A percentile compares a stretch with the other conserved stretches of the same genome.
Evolutionary conservation across 1,284 basidiomycete species (phyloP).

Genomic region (Ustilago nuda): DNA sequence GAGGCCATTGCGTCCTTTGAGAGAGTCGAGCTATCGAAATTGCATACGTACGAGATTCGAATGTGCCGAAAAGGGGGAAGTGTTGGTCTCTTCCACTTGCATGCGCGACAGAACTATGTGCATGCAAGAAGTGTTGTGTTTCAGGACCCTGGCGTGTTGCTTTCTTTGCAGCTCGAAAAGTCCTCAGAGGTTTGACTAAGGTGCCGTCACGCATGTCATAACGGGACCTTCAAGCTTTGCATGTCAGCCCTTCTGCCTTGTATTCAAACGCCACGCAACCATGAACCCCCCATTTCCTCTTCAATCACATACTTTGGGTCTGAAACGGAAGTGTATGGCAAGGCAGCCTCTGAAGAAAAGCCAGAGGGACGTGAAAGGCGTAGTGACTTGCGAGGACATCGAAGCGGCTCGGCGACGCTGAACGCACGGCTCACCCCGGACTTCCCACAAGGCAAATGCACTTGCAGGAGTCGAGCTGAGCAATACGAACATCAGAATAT

Average conservation of each 20-base stretch:
- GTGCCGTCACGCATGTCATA: conserved; percentile 6
- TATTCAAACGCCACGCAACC: neutral
- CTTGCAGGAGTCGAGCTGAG: conserved; percentile 12
- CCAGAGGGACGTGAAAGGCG: neutral
- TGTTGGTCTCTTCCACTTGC: neutral
- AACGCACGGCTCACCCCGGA: conserved; percentile 12
- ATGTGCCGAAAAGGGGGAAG: conserved; percentile 7
- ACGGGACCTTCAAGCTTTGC: neutral
- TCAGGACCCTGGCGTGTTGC: conserved; percentile 33
- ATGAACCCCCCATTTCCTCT: neutral
- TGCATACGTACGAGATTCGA: conserved; percentile 1
- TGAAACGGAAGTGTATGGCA: neutral
- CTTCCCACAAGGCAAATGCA: conserved; percentile 1
- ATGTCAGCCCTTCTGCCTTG: conserved; percentile 8
- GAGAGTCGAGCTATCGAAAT: neutral
- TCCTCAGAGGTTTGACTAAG: conserved; percentile 5
- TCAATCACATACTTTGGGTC: neutral
- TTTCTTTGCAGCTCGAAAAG: conserved; percentile 5
- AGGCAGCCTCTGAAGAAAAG: no score
- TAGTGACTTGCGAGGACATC: neutral
- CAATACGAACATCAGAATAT: conserved; percentile 1
- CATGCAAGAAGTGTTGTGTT: conserved; percentile 17
- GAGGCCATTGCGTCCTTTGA: no score
- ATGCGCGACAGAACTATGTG: neutral
- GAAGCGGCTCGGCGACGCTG: conserved; percentile 1